Evolutionary conservation across 129 eudicot species (phyloP).

Genomic region (Glebionis coronaria): DNA sequence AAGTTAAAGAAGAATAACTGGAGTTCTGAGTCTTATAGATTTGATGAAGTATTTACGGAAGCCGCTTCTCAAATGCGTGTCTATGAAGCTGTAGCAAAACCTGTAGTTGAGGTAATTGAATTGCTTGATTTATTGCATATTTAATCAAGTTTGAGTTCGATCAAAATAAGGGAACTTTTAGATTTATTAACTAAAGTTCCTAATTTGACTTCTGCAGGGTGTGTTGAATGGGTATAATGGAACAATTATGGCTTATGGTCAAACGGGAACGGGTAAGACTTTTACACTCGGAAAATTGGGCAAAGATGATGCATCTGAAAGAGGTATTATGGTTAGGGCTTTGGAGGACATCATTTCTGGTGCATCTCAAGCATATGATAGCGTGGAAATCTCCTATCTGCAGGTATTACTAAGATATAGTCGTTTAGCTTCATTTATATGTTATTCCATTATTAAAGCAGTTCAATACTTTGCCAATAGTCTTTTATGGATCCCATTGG

Average conservation of each 20-base stretch:
- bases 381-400: slow-evolving; percentile 76
- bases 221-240: slow-evolving; percentile 95
- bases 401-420: slow-evolving; percentile 49
- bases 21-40: slow-evolving; percentile 82
- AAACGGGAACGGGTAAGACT: slow-evolving; percentile 98
- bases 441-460: background rate
- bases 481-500: slow-evolving; percentile 1
- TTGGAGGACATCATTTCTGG: slow-evolving; percentile 75
- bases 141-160: too few species aligned
- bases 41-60: slow-evolving; percentile 92
- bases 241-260: slow-evolving; percentile 99
- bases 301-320: slow-evolving; percentile 75
- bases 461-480: background rate
- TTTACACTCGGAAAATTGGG: slow-evolving; percentile 89
- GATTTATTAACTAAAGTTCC: background rate
- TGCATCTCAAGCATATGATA: slow-evolving; percentile 61
- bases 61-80: slow-evolving; percentile 94
- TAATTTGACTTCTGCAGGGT: slow-evolving; percentile 61
- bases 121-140: background rate
- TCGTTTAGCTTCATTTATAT: slow-evolving; percentile 1
- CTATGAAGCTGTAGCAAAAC: slow-evolving; percentile 93
- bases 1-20: slow-evolving; percentile 86
- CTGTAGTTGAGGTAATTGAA: slow-evolving; percentile 84
- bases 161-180: too few species aligned
- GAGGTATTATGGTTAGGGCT: slow-evolving; percentile 98